Base-by-base conservation (phyloP, 163 green algal genomes). In the Scenedesmus sp. region DNA sequence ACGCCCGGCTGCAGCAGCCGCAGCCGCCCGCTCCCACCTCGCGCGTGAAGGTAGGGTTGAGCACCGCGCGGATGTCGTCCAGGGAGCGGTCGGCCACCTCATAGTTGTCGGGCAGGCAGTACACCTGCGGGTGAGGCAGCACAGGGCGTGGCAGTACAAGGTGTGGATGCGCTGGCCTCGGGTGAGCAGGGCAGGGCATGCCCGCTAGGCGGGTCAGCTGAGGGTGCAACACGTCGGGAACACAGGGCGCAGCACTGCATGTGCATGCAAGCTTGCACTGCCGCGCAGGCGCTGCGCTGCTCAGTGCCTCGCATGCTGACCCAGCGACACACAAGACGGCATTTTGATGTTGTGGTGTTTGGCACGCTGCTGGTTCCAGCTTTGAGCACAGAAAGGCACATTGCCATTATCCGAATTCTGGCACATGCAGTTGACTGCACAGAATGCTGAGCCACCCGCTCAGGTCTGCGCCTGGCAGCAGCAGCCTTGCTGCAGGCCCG, bases 31-130 rank as follows among this genome's bases (percentile, higher is more conserved):
- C n/a, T n/a, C 76, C n/a, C 43, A 83, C 94, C 76, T 95, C 90
- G 10, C 61, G 49, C 0, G 93, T 94, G 94, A 97, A 99, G 0
- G 72, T 93, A 18, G 98, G 98, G 93, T 99, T 97, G 35, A 99
- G 96, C 61, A 99, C 96, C 83, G 97, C 95, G 9, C 97, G 94
- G 79, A 99, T 99, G 94, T 99, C 97, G 46, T 98, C 96, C 51
- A 99, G 92, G 26, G 97, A 98, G 56, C 94, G 92, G 93, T 99
- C 98, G 2, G 95, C 90, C 56, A 99, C 97, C 94, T 99, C 96
- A 93, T 99, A 99, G 85, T 97, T 97, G 89, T 99, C 98, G 2
- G 98, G 98, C 83, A 99, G 94, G 96, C 97, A 99, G 94, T 98
- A 99, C 86, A 99, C 97, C 92, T 95, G 93, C 1, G 18, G 22